phyloP scores from a whole-genome alignment of 331 rosid species.

The Saraca asoca region DNA sequence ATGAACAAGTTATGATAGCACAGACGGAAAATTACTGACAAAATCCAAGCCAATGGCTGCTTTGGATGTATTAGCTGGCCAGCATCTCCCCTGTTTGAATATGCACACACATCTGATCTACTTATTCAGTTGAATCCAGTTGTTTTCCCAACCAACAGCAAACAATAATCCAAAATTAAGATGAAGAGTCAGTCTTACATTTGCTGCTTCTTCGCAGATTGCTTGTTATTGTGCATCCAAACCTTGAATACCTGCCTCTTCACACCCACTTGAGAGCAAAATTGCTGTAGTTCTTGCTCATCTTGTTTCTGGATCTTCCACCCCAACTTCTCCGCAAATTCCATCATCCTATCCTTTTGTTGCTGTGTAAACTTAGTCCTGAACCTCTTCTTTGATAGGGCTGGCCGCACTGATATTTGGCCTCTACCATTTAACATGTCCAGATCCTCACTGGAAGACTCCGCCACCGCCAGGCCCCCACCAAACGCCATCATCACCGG shows the following conservation, averaged over 20 bases:
- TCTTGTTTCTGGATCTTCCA: conserved; percentile 96
- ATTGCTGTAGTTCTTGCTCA: conserved; percentile 75
- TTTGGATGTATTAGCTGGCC: not conserved
- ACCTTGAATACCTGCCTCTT: conserved; percentile 84
- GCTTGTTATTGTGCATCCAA: conserved; percentile 98
- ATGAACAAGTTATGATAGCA: not conserved
- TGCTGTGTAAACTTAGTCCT: conserved; percentile 74
- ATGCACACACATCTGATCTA: conserved; percentile 31
- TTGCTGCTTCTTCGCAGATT: conserved; percentile 70
- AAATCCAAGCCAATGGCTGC: conserved; percentile 1
- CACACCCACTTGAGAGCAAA: conserved; percentile 73
- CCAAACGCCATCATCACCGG: conserved; percentile 86
- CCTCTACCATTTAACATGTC: conserved; percentile 44
- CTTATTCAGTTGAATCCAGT: conserved; percentile 35
- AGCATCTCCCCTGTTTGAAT: conserved; percentile 6
- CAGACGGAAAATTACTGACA: not conserved
- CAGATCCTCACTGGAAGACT: conserved; percentile 88
- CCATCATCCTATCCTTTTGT: conserved; percentile 88
- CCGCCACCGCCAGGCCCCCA: conserved; percentile 52
- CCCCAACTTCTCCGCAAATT: conserved; percentile 76
- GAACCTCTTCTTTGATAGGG: conserved; percentile 63
- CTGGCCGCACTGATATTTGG: conserved; percentile 37
- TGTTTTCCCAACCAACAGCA: conserved; percentile 11
- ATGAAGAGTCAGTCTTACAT: conserved; percentile 45
- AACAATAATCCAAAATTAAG: conserved; percentile 6